Base-by-base conservation (phyloP, 441 rosid genomes). In the Cnidoscolus chayamansa region DNA sequence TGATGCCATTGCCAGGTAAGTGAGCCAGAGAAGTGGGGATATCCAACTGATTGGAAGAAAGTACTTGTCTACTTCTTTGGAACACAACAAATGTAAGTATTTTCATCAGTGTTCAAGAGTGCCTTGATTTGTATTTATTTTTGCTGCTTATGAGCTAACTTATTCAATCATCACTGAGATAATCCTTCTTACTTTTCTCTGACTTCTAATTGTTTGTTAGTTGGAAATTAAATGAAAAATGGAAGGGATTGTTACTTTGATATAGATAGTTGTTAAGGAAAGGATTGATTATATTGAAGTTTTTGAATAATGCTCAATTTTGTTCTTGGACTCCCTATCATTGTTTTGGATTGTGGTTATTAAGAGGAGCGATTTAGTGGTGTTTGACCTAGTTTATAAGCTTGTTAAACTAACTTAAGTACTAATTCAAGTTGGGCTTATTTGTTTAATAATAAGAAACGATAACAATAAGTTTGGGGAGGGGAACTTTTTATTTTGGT, bases 1-100 rank as follows among this genome's bases (percentile, higher is more conserved):
- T 71, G 53, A 61, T 35, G 40, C 72, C 86, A 95, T 98, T 80
- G 74, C 72, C 86, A 95, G 99, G 97, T 95, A 71, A 93, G 97
- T 51, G 96, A 91, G 82, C 99, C 99, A 1, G 90, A 88, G 74
- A 88, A 95, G 83, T 95, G 99, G 99, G 99, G 98, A 25, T 91
- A 84, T 76, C 80, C 88, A 63, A 76, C 91, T 47, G 98, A 93
- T 80, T 88, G 86, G 98, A 95, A 87, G 89, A 95, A 95, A 87
- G 94, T 95, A 50, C 80, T 93, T 68, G 98, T 95, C 72, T 89
- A 84, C 84, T 95, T 95, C 75, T 95, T 95, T 79, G 99, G 99
- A 73, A 93, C 99, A 49, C 96, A 91, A 78, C 98, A 95, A 86
- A 93, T 95, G 98, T 95, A 81, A 90, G 97, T 82, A 13, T 25